Percentiles rank a stretch among this genome's conserved stretches.
Conservation (phyloP, 2,329 filamentous ascomycete genomes). For the Curvularia verruculosa region DNA sequence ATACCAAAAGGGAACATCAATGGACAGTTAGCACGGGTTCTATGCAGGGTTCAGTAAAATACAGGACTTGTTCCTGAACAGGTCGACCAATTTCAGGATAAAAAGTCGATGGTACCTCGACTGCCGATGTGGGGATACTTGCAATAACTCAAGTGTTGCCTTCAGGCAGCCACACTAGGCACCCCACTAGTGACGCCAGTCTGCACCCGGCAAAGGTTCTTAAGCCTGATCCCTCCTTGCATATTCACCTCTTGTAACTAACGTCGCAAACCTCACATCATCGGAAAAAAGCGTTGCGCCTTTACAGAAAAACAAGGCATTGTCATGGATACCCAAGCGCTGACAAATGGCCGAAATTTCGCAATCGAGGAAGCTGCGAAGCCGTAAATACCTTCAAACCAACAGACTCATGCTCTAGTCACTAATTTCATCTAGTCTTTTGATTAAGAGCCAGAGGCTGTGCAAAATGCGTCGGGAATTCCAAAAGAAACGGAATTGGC, state of each 20-base stretch:
- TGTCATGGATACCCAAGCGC: background rate
- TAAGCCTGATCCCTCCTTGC: background rate
- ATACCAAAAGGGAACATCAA: no score
- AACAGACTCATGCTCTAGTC: background rate
- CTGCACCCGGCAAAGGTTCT: no score
- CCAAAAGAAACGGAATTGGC: no score
- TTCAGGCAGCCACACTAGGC: background rate
- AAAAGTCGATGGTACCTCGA: background rate
- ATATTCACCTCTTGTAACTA: background rate
- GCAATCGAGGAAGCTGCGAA: background rate
- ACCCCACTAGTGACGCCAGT: background rate
- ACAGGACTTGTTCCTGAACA: no score
- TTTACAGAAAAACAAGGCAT: background rate
- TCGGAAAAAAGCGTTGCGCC: background rate
- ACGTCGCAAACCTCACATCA: background rate
- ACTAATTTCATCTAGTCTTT: no score
- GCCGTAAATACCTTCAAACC: background rate
- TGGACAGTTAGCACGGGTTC: no score
- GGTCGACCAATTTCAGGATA: background rate
- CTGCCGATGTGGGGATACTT: background rate
- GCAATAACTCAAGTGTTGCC: background rate
- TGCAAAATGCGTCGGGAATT: background rate
- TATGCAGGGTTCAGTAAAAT: no score
- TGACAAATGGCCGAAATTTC: background rate
- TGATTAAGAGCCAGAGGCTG: background rate